These are phyloP conservation scores for Parafenestella ontariensis DNA, from an alignment of 2,329 filamentous ascomycete genomes.

Conservation along the genomic window DNA sequence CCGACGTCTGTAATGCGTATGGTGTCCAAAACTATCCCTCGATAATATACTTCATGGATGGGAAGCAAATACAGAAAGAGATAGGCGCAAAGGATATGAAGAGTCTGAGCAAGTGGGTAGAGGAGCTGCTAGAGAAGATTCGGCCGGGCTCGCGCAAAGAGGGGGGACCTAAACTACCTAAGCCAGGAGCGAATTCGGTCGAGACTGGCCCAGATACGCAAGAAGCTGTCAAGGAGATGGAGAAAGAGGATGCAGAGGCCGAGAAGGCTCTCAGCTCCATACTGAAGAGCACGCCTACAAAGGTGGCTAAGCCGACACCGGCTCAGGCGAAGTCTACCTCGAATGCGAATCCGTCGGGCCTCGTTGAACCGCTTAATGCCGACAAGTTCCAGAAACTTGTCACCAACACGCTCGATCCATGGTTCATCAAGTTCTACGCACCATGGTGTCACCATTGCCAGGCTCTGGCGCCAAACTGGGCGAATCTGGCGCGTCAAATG, in stretches of 20 bases:
- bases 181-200: slow-evolving; percentile 67
- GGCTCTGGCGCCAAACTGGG: slow-evolving; percentile 88
- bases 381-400: slow-evolving; percentile 88
- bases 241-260: slow-evolving; percentile 20
- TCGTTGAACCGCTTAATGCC: slow-evolving; percentile 76
- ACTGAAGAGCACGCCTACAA: slow-evolving; percentile 30
- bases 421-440: slow-evolving; percentile 99
- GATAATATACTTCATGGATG: slow-evolving; percentile 81
- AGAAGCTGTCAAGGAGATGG: slow-evolving; percentile 46
- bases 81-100: slow-evolving; percentile 73
- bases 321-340: slow-evolving; percentile 28
- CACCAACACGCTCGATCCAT: slow-evolving; percentile 85
- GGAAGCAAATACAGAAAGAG: slow-evolving; percentile 68
- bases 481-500: slow-evolving; percentile 89
- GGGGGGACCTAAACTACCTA: slow-evolving; percentile 71
- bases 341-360: slow-evolving; percentile 73
- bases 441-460: slow-evolving; percentile 98
- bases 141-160: slow-evolving; percentile 81
- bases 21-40: slow-evolving; percentile 76
- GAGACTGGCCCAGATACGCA: slow-evolving; percentile 50
- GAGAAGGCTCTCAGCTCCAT: slow-evolving; percentile 18
- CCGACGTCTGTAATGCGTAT: slow-evolving; percentile 75
- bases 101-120: slow-evolving; percentile 72
- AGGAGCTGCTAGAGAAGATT: slow-evolving; percentile 76
- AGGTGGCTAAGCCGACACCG: slow-evolving; percentile 34